These are phyloP conservation scores for Rhodotorula sphaerocarpa DNA, from an alignment of 768 basidiomycete species.

Conservation along the genomic window DNA sequence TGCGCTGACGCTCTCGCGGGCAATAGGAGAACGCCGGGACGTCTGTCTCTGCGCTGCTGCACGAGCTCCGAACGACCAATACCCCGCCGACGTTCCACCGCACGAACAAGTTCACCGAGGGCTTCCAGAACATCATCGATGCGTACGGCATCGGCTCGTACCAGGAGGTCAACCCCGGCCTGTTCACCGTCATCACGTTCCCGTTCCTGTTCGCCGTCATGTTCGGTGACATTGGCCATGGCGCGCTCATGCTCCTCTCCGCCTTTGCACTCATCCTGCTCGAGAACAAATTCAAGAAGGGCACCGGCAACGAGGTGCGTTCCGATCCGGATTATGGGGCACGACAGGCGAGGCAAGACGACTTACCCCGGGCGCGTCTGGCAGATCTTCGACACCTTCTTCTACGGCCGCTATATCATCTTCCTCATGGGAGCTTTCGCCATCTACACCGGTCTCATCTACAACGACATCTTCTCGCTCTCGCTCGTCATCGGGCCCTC, in stretches of 20 bases:
- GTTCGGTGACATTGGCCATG: conserved; percentile 99
- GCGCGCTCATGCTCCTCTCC: conserved; percentile 65
- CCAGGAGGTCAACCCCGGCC: conserved; percentile 92
- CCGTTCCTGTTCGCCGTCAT: conserved; percentile 98
- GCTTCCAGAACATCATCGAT: conserved; percentile 97
- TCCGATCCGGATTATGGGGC: background rate
- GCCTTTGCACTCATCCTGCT: conserved; percentile 75
- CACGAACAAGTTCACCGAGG: conserved; percentile 92
- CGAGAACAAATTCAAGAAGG: conserved; percentile 70
- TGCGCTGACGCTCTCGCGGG: background rate
- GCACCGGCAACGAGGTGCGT: conserved; percentile 38
- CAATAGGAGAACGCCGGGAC: conserved; percentile 78
- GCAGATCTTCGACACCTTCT: conserved; percentile 78
- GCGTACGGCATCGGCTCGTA: conserved; percentile 89
- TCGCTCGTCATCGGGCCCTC: conserved; percentile 77
- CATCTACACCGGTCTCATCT: conserved; percentile 83
- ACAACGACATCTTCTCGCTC: conserved; percentile 96
- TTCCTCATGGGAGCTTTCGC: conserved; percentile 75
- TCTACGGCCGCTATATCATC: conserved; percentile 97
- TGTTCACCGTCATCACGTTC: conserved; percentile 59
- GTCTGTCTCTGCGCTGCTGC: conserved; percentile 79
- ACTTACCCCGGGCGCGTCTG: background rate
- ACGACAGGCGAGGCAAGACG: background rate
- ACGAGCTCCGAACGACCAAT: conserved; percentile 74
- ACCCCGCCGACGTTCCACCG: conserved; percentile 91